Evolutionary conservation across 2,329 filamentous ascomycete genomes (phyloP).

Genomic region (Onygenales sp.): DNA sequence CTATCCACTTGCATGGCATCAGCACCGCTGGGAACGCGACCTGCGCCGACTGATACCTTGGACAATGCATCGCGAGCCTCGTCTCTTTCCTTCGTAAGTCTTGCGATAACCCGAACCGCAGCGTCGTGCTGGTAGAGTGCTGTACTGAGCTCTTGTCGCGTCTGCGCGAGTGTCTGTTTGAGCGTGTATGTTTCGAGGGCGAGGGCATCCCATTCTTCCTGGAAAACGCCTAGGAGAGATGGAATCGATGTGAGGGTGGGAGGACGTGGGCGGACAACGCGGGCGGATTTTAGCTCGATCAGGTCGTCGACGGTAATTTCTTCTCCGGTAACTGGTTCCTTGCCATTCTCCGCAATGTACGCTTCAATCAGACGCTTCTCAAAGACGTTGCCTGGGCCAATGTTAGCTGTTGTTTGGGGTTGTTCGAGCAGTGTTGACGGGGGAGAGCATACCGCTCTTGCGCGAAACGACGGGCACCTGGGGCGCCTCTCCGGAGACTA

Average conservation of each 20-base stretch:
- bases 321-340: constrained; percentile 82
- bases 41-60: constrained; percentile 64
- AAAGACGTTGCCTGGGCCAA: constrained; percentile 65
- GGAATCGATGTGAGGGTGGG: constrained; percentile 94
- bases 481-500: constrained; percentile 93
- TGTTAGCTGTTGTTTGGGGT: constrained; percentile 10
- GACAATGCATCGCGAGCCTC: constrained; percentile 84
- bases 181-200: constrained; percentile 87
- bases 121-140: constrained; percentile 96
- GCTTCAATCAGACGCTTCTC: constrained; percentile 93
- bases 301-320: constrained; percentile 77
- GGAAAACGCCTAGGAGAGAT: constrained; percentile 84
- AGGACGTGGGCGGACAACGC: constrained; percentile 77
- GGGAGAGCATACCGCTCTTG: constrained; percentile 65
- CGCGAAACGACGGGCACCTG: constrained; percentile 90
- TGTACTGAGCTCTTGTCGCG: constrained; percentile 84
- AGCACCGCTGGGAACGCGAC: constrained; percentile 44
- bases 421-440: constrained; percentile 1
- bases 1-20: constrained; percentile 92
- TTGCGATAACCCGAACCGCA: constrained; percentile 87
- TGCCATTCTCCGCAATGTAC: constrained; percentile 86
- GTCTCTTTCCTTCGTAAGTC: constrained; percentile 81
- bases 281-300: constrained; percentile 72
- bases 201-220: constrained; percentile 96
- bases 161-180: constrained; percentile 79